These are phyloP conservation scores for Sutorius australiensis DNA, from an alignment of 768 basidiomycete genomes.

Conservation along the genomic window DNA sequence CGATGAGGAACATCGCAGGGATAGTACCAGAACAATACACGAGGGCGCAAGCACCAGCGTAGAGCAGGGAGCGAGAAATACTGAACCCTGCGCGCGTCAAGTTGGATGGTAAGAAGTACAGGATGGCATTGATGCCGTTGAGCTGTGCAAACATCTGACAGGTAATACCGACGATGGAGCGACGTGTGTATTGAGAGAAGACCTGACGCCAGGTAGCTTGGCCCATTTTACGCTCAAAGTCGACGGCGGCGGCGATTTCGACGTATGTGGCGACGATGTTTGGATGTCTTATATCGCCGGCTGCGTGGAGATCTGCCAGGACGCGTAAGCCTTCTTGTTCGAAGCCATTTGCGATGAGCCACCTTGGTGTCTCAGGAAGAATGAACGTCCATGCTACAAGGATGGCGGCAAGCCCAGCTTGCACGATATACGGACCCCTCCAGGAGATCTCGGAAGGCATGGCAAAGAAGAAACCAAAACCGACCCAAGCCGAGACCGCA, in stretches of 20 bases:
- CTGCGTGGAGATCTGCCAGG: constrained; percentile 56
- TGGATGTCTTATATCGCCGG: constrained; percentile 43
- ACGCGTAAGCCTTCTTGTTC: constrained; percentile 45
- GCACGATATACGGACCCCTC: constrained; percentile 54
- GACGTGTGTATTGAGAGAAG: constrained; percentile 47
- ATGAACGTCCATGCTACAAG: constrained; percentile 46
- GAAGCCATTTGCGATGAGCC: constrained; percentile 53
- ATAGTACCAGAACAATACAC: constrained; percentile 49
- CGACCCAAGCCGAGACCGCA: constrained; percentile 47
- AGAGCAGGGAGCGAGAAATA: constrained; percentile 41
- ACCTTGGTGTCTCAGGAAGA: constrained; percentile 52
- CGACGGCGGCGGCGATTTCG: constrained; percentile 39
- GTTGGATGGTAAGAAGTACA: constrained; percentile 55
- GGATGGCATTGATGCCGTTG: constrained; percentile 55
- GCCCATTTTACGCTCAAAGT: constrained; percentile 38
- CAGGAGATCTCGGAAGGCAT: constrained; percentile 47
- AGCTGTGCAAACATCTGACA: constrained; percentile 55
- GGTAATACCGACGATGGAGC: constrained; percentile 48
- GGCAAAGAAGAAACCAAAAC: constrained; percentile 48
- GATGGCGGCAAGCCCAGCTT: constrained; percentile 46
- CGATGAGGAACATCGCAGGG: constrained; percentile 52
- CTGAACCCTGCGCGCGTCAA: constrained; percentile 49
- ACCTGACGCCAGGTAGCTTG: constrained; percentile 47
- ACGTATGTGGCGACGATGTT: constrained; percentile 42
- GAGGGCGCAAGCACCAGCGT: constrained; percentile 44